phyloP scores from a whole-genome alignment of 1,139 yeast species.

The Kodamaea anthophila region DNA sequence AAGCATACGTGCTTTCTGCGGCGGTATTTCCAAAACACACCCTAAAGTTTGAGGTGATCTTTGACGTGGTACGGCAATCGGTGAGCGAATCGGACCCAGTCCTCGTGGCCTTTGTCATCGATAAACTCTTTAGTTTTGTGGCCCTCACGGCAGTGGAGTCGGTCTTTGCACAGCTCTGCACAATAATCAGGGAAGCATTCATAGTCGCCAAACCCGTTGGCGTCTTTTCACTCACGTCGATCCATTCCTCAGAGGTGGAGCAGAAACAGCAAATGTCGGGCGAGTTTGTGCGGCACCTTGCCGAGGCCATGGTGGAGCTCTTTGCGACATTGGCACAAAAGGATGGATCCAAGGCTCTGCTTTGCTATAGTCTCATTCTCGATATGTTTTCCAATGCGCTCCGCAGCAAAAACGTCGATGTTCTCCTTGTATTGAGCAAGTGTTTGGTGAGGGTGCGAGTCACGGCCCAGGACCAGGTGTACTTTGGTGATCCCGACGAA shows the following conservation, averaged over 20 bases:
- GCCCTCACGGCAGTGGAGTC: conserved; percentile 19
- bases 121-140: conserved; percentile 25
- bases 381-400: conserved; percentile 25
- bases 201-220: conserved; percentile 1
- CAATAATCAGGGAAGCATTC: too few relatives aligned
- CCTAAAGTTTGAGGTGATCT: conserved; percentile 23
- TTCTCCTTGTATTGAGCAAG: conserved; percentile 47
- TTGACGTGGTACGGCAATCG: conserved; percentile 26
- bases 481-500: conserved; percentile 51
- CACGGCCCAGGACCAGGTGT: conserved; percentile 41
- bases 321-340: conserved; percentile 23
- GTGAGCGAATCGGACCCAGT: conserved; percentile 26
- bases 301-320: conserved; percentile 28
- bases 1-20: conserved; percentile 34
- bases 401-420: conserved; percentile 18
- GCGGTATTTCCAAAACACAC: conserved; percentile 19
- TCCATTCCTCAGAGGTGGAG: conserved; percentile 6
- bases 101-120: conserved; percentile 24
- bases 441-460: conserved; percentile 51
- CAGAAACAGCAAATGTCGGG: conserved; percentile 4
- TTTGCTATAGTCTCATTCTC: conserved; percentile 23
- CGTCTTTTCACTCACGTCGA: conserved; percentile 14
- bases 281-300: conserved; percentile 18
- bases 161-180: conserved; percentile 20
- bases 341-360: conserved; percentile 24